phyloP scores from a whole-genome alignment of 2,329 filamentous ascomycete species.

The Diplodia intermedia region DNA sequence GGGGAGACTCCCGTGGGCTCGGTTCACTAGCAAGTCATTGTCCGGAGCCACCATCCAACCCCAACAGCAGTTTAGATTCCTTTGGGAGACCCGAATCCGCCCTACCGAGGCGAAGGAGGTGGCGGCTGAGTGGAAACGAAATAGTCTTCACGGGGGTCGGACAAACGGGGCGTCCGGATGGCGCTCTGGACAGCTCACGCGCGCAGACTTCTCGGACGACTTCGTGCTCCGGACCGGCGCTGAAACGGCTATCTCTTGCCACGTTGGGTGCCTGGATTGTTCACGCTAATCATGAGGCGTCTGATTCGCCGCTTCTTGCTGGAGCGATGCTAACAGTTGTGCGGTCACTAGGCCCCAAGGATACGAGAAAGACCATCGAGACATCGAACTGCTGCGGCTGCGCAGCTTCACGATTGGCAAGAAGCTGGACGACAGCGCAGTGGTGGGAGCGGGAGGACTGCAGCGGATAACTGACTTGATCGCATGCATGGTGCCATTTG shows the following conservation, averaged over 20 bases:
- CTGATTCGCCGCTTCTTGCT: slow-evolving; percentile 1
- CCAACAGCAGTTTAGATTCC: slow-evolving; percentile 3
- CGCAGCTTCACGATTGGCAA: slow-evolving; percentile 77
- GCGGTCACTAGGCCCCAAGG: slow-evolving; percentile 59
- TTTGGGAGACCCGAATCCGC: background rate
- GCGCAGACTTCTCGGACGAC: slow-evolving; percentile 13
- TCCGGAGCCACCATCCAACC: slow-evolving; percentile 23
- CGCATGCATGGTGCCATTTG: slow-evolving; percentile 75
- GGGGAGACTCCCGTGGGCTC: slow-evolving; percentile 26
- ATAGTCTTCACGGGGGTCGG: background rate
- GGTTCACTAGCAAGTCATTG: slow-evolving; percentile 30
- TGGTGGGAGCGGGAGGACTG: slow-evolving; percentile 68
- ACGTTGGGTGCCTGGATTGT: slow-evolving; percentile 26
- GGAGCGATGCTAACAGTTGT: slow-evolving; percentile 4
- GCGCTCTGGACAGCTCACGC: slow-evolving; percentile 8
- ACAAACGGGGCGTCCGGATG: background rate
- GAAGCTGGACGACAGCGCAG: slow-evolving; percentile 68
- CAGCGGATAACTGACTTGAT: slow-evolving; percentile 70
- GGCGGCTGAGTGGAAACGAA: background rate
- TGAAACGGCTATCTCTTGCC: slow-evolving; percentile 25
- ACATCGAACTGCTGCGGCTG: slow-evolving; percentile 82
- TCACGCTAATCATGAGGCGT: slow-evolving; percentile 25
- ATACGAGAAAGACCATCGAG: slow-evolving; percentile 74
- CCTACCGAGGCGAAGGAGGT: background rate
- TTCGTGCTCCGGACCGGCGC: background rate